Base-by-base conservation (phyloP, 805 yeast species). In the Peterozyma xylosa region DNA sequence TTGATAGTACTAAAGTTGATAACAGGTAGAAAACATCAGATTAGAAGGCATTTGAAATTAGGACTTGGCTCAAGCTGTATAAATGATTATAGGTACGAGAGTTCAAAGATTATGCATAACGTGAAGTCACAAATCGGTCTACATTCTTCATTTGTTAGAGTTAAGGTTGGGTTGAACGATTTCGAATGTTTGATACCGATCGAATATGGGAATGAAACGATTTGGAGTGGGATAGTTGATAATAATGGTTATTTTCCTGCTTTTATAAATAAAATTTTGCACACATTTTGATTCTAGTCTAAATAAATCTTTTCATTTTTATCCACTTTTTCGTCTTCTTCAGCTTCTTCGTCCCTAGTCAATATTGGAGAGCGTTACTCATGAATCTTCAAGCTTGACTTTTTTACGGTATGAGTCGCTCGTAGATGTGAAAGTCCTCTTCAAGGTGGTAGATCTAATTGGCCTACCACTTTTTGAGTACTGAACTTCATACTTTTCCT, bases 21-120 rank as follows among this genome's bases (percentile, higher is more conserved):
- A 1, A 64, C 73, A 2, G 73, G 73, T 1, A 54, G 58, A 43
- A 69, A 66, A 39, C 73, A 66, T 42, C 74, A 70, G 42, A 60
- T 70, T 9, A 51, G 73, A 37, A 43, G 49, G 13, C 71, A 66
- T 42, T 45, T 64, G 2, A 43, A 56, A 2, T 37, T 46, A 2
- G 44, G 34, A 0, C 32, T 66, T 4, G 38, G 47, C 1, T 45
- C 42, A 5, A 67, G 71, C 0, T 52, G 67, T 3, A 27, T 55
- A 9, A 59, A 62, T 44, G 70, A 67, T 44, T 5, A 30, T 5
- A 49, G 45, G 39, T 59, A 61, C 48, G 57, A 55, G 16, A 58
- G 57, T 27, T 5, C 13, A 14, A 13, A 16, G 9, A 36, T 21
- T 13, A 29, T n/a, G 2, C 9, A 34, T 13, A 10, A 41, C 9